These are phyloP conservation scores for Elaeis guineensis DNA, from an alignment of 176 grass and related monocot genomes.

Conservation along the genomic window DNA sequence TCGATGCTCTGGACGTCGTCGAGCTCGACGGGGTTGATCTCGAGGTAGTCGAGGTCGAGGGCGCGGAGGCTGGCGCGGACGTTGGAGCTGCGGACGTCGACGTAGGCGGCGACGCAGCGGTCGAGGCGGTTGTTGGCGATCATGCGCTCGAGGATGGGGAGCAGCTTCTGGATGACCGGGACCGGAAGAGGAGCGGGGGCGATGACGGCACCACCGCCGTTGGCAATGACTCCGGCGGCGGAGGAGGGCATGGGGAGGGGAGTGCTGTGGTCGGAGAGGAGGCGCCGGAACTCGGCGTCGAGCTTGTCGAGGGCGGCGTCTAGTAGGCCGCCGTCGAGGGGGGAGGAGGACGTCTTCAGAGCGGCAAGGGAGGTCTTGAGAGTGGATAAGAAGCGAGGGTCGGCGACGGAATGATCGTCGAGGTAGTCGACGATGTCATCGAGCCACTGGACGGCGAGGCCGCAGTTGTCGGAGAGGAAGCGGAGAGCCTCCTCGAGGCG, in stretches of 20 bases:
- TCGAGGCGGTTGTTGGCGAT: slow-evolving; percentile 20
- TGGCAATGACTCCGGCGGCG: neutral
- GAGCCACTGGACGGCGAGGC: slow-evolving; percentile 76
- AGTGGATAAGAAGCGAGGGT: slow-evolving; percentile 63
- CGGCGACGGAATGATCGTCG: slow-evolving; percentile 62
- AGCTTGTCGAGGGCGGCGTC: slow-evolving; percentile 58
- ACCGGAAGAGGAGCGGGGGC: slow-evolving; percentile 34
- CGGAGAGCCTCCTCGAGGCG: slow-evolving; percentile 68
- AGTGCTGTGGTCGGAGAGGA: slow-evolving; percentile 44
- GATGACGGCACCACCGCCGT: slow-evolving; percentile 1
- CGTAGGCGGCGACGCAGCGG: slow-evolving; percentile 13
- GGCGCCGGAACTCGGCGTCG: slow-evolving; percentile 52
- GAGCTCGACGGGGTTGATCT: slow-evolving; percentile 2
- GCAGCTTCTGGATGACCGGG: slow-evolving; percentile 46
- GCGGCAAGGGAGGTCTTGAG: slow-evolving; percentile 37
- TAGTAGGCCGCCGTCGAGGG: slow-evolving; percentile 50
- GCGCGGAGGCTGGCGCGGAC: slow-evolving; percentile 19
- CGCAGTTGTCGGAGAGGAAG: slow-evolving; percentile 67
- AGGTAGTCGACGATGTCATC: slow-evolving; percentile 90
- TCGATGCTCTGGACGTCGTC: slow-evolving; percentile 15
- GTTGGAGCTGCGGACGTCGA: slow-evolving; percentile 19
- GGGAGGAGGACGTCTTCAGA: slow-evolving; percentile 17
- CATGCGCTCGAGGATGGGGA: slow-evolving; percentile 45
- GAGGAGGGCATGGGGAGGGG: slow-evolving; percentile 40
- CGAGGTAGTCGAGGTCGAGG: slow-evolving; percentile 12